Evolutionary conservation across 2,329 filamentous ascomycete species (phyloP).

Genomic region (Zymoseptoria ardabiliae): DNA sequence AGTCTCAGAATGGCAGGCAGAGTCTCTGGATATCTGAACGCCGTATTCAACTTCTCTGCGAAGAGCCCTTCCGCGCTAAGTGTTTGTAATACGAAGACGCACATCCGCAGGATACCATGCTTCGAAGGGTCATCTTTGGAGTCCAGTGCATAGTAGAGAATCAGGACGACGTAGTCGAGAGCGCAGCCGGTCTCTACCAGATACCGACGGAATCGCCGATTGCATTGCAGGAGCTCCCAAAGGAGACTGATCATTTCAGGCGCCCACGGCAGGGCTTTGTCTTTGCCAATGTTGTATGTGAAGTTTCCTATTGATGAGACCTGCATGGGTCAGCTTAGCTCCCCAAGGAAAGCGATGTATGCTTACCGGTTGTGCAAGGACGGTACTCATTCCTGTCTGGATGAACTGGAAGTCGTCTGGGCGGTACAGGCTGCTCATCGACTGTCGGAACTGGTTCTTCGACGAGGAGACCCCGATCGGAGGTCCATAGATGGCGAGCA

Average conservation of each 20-base stretch:
- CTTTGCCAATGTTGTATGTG: slow-evolving; percentile 76
- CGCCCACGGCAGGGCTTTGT: slow-evolving; percentile 74
- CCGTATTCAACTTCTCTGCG: slow-evolving; percentile 80
- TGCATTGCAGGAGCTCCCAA: slow-evolving; percentile 95
- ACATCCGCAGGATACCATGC: slow-evolving; percentile 92
- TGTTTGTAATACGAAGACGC: slow-evolving; percentile 92
- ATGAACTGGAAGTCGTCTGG: slow-evolving; percentile 97
- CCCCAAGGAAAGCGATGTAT: background rate
- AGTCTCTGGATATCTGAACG: slow-evolving; percentile 81
- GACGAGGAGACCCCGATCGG: slow-evolving; percentile 14
- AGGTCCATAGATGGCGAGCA: slow-evolving; percentile 34
- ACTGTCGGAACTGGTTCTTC: slow-evolving; percentile 92
- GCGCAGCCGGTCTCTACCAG: slow-evolving; percentile 92
- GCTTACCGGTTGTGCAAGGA: slow-evolving; percentile 73
- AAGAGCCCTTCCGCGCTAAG: slow-evolving; percentile 89
- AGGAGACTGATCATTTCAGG: slow-evolving; percentile 96
- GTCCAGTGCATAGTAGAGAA: slow-evolving; percentile 88
- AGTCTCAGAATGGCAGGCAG: slow-evolving; percentile 76
- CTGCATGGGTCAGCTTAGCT: slow-evolving; percentile 30
- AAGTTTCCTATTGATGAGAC: slow-evolving; percentile 65
- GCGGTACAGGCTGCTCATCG: slow-evolving; percentile 79
- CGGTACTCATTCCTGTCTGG: slow-evolving; percentile 25
- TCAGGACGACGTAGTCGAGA: slow-evolving; percentile 84
- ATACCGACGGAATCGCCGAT: slow-evolving; percentile 92
- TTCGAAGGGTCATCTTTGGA: slow-evolving; percentile 79